Percentiles rank a stretch among this genome's conserved stretches.
Evolutionary conservation across 2,329 filamentous ascomycete species (phyloP).

Genomic region (Penicillium sp.): DNA sequence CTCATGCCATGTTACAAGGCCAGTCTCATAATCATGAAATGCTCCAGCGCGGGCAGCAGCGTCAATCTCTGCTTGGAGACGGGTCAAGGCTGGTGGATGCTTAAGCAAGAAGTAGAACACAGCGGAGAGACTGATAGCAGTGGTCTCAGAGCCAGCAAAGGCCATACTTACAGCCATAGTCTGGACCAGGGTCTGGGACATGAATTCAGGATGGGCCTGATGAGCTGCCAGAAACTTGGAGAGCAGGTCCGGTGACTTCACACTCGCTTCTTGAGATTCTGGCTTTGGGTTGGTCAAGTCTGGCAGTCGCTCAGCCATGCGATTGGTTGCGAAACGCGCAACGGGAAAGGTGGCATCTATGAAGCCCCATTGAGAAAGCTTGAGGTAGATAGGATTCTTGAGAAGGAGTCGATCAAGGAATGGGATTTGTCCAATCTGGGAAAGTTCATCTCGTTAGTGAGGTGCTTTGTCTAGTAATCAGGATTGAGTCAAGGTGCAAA

Average conservation of each 20-base stretch:
- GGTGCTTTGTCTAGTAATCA: slow-evolving; percentile 15
- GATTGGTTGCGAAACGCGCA: slow-evolving; percentile 19
- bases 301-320: slow-evolving; percentile 21
- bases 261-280: not conserved
- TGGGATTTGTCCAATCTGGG: slow-evolving; percentile 63
- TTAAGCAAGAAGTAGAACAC: slow-evolving; percentile 71
- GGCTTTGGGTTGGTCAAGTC: slow-evolving; percentile 1
- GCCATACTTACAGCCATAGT: slow-evolving; percentile 29
- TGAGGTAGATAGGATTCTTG: slow-evolving; percentile 61
- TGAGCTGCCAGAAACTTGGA: slow-evolving; percentile 27
- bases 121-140: slow-evolving; percentile 65
- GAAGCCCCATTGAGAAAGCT: slow-evolving; percentile 22
- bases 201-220: slow-evolving; percentile 24
- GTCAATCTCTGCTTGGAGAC: slow-evolving; percentile 56
- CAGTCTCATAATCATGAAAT: slow-evolving; percentile 26
- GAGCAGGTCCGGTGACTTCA: slow-evolving; percentile 18
- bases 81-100: slow-evolving; percentile 43
- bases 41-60: slow-evolving; percentile 44
- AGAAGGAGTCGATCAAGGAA: slow-evolving; percentile 63
- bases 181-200: slow-evolving; percentile 26
- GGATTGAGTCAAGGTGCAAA: not conserved
- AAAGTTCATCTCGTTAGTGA: not conserved
- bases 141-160: slow-evolving; percentile 73
- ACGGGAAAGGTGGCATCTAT: slow-evolving; percentile 23
- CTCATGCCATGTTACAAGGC: slow-evolving; percentile 64